Evolutionary conservation across 1,284 basidiomycete species (phyloP).

Genomic region (Sporisorium reilianum): DNA sequence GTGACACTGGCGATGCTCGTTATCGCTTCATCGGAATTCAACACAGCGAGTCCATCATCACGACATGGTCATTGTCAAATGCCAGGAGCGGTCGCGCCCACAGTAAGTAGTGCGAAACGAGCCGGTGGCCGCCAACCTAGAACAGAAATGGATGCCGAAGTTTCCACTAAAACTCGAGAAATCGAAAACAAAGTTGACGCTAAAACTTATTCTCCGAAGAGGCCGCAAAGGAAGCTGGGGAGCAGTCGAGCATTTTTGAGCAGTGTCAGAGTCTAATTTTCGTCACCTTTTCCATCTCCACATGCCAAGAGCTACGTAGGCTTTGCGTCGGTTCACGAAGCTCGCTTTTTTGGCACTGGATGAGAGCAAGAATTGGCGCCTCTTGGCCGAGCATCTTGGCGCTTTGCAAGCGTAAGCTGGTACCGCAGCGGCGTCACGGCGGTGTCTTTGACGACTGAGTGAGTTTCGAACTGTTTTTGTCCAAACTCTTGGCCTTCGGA

Average conservation of each 20-base stretch:
- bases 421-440: neutral
- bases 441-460: neutral
- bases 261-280: conserved; percentile 9
- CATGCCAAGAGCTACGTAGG: conserved; percentile 33
- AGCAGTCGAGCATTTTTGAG: neutral
- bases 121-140: no score
- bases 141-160: neutral
- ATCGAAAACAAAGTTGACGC: neutral
- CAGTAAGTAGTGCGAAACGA: no score
- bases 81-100: no score
- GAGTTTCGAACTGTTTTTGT: no score
- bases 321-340: conserved; percentile 7
- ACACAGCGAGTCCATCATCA: no score
- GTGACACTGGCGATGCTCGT: neutral
- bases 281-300: conserved; percentile 4
- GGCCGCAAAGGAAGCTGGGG: neutral
- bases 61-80: neutral
- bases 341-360: conserved; percentile 1
- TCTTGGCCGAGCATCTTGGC: neutral
- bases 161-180: conserved; percentile 2
- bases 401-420: neutral
- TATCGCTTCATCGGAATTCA: neutral
- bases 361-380: conserved; percentile 43
- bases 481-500: neutral
- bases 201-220: conserved; percentile 35